phyloP scores from a whole-genome alignment of 2,329 filamentous ascomycete species.

The Xylaria sp. region DNA sequence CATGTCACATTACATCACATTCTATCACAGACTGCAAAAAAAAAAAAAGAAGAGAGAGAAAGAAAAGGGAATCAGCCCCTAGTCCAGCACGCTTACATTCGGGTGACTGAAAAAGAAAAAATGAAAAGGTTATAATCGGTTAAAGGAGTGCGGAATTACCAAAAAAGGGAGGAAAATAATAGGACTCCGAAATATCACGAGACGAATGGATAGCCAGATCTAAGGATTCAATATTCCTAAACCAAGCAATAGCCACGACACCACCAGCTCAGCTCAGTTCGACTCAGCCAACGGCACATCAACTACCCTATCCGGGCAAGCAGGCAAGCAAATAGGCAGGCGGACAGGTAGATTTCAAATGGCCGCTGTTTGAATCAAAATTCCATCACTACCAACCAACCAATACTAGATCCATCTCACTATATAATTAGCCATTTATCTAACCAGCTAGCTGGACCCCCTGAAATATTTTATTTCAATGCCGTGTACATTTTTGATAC shows the following conservation, averaged over 20 bases:
- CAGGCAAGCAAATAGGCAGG: neutral
- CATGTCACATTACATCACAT: neutral
- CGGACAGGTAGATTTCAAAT: neutral
- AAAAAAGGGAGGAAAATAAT: neutral
- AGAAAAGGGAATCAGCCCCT: no score
- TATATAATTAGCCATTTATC: no score
- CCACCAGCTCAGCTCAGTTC: no score
- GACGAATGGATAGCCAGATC: neutral
- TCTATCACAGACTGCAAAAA: neutral
- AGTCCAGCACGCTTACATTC: neutral
- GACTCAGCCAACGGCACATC: neutral
- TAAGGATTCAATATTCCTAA: neutral
- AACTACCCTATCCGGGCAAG: neutral
- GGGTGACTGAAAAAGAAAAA: neutral
- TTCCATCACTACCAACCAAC: neutral
- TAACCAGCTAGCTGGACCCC: neutral
- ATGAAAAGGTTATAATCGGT: no score
- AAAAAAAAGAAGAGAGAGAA: no score
- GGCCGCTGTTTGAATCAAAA: neutral
- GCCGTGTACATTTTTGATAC: slow-evolving; percentile 22
- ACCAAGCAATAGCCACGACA: neutral
- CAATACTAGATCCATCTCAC: neutral
- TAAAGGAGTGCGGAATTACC: no score
- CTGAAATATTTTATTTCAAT: neutral
- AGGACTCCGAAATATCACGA: neutral